Evolutionary conservation across 495 filamentous ascomycete species (phyloP).

Genomic region (Talaromyces liani): DNA sequence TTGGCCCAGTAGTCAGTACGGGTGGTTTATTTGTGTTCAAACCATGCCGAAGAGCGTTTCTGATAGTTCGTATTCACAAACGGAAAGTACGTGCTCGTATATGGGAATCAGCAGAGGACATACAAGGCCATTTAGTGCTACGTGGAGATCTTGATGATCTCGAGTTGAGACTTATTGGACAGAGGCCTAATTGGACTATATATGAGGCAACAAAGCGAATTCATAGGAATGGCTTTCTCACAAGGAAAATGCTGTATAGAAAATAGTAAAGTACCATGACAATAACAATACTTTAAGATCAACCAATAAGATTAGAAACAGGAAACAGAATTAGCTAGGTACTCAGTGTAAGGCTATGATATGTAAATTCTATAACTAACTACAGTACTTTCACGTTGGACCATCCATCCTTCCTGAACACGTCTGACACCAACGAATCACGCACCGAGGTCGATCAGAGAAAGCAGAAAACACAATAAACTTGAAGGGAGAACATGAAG

Average conservation of each 20-base stretch:
- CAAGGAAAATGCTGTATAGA: slow-evolving; percentile 2
- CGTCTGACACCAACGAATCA: not conserved
- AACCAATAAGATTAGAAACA: not conserved
- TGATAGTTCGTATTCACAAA: not conserved
- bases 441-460: slow-evolving; percentile 1
- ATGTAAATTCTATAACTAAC: not conserved
- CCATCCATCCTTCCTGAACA: not conserved
- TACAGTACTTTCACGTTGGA: not conserved
- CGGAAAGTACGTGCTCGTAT: not conserved
- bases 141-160: not conserved
- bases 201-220: not conserved
- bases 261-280: not conserved
- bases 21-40: not conserved
- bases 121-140: not conserved
- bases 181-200: slow-evolving; percentile 1
- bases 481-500: slow-evolving; percentile 1
- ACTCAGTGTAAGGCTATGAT: not conserved
- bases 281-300: not conserved
- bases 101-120: not conserved
- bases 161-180: not conserved
- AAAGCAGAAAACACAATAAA: slow-evolving; percentile 1
- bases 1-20: not conserved
- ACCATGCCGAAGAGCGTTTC: not conserved
- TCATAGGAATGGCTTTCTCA: slow-evolving; percentile 1
- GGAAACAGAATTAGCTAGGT: not conserved